Evolutionary conservation across 2,329 filamentous ascomycete species (phyloP).

Genomic region (Trichoderma endophyticum): DNA sequence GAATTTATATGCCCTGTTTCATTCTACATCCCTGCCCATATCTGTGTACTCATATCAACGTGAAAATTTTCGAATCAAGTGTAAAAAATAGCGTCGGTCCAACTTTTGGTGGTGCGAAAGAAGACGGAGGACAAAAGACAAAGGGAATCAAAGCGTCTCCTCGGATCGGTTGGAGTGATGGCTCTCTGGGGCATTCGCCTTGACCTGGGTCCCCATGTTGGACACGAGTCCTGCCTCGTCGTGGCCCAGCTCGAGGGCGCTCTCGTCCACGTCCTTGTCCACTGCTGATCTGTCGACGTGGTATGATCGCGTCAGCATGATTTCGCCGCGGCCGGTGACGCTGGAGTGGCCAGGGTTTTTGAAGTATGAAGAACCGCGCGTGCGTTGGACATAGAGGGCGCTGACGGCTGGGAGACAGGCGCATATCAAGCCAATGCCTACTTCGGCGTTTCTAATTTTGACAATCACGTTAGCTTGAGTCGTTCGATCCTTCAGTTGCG

Average conservation of each 20-base stretch:
- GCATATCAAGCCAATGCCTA: conserved; percentile 32
- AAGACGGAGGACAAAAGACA: neutral
- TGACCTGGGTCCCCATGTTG: conserved; percentile 18
- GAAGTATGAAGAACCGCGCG: conserved; percentile 25
- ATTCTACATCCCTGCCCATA: neutral
- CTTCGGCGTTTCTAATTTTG: conserved; percentile 29
- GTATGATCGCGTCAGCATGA: conserved; percentile 30
- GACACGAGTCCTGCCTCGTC: conserved; percentile 27
- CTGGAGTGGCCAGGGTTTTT: conserved; percentile 22
- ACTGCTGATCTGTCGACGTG: conserved; percentile 26
- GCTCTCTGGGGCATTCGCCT: neutral
- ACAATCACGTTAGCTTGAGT: neutral
- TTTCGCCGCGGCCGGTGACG: conserved; percentile 25
- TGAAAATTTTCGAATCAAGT: neutral
- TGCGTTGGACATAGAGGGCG: conserved; percentile 22
- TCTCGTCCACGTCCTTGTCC: conserved; percentile 16
- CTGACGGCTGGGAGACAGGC: conserved; percentile 31
- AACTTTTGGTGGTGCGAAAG: neutral
- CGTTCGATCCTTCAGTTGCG: neutral
- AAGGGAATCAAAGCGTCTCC: neutral
- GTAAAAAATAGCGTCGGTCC: neutral
- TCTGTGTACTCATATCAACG: neutral
- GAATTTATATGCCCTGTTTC: neutral
- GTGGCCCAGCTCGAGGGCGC: conserved; percentile 21
- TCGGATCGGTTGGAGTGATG: neutral